Base-by-base conservation (phyloP, 2,329 filamentous ascomycete species). In the Alternaria sp. region DNA sequence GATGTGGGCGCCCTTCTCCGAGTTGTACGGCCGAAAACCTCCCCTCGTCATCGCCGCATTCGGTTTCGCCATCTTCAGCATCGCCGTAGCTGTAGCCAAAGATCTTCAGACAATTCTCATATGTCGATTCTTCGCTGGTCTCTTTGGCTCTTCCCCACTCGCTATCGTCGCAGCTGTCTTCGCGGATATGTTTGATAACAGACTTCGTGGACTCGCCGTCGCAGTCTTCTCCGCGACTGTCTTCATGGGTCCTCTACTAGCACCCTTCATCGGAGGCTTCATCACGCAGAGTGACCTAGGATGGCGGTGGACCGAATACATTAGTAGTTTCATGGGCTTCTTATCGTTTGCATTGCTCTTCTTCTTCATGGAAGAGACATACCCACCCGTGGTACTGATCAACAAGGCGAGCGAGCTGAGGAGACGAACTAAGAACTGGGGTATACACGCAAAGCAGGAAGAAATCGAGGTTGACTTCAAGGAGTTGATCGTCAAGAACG, bases 371-470 rank as follows among this genome's bases (percentile, higher is more conserved):
- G 75, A 85, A 51, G 86, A 88, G 69, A 85, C 85, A 0, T 88
- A 88, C 62, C 83, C 86, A 1, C 86, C 86, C 0, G 80, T 87
- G 0, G 83, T 88, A 14, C 79, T 88, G 3, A 82, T 88, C 38
- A 74, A 78, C 16, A 88, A 88, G 68, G 85, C 86, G 4, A 74
- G 81, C 4, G 84, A 87, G 61, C 72, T 88, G 2, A 78, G 85
- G 32, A 80, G 86, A 34, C 74, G 83, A 26, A 88, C 85, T 1
- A 82, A 82, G 71, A 88, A 88, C 62, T 88, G 85, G 85, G 85
- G 85, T 11, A 87, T 88, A 51, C 86, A 88, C 67, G 86, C 86
- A n/a, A 85, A 85, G 67, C 79, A 79, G 52, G 84, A 86, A 63
- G 83, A 85, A 74, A 82, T 85, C 49, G 83, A 85, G 67, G 78